These are phyloP conservation scores for Mycena venus DNA, from an alignment of 768 basidiomycete genomes.

Conservation along the genomic window DNA sequence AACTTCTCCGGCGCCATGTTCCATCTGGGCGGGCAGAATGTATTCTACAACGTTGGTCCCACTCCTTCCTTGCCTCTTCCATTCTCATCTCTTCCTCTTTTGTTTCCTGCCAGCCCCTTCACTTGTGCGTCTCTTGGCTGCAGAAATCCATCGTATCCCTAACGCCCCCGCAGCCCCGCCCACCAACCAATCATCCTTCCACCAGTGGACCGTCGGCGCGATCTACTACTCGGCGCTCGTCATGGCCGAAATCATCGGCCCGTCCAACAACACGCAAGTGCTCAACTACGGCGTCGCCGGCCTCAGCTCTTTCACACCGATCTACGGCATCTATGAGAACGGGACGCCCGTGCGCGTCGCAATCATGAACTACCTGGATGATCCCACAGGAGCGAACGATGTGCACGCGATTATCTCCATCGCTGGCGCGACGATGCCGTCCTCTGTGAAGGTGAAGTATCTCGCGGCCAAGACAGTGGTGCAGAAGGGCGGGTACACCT, in stretches of 20 bases:
- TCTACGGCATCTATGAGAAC: too few relatives aligned
- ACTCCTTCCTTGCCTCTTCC: too few relatives aligned
- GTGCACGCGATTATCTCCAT: slow-evolving; percentile 66
- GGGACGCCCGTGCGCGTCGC: slow-evolving; percentile 74
- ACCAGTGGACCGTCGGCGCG: slow-evolving; percentile 83
- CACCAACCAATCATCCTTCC: slow-evolving; percentile 69
- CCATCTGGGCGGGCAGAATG: slow-evolving; percentile 36
- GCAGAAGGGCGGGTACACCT: slow-evolving; percentile 20
- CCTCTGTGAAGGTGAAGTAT: slow-evolving; percentile 70
- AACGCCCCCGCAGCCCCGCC: slow-evolving; percentile 62
- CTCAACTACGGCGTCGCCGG: too few relatives aligned
- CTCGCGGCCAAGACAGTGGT: slow-evolving; percentile 14
- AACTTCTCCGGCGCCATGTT: too few relatives aligned
- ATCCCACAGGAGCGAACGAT: slow-evolving; percentile 69
- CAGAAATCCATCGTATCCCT: too few relatives aligned
- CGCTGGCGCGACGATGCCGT: slow-evolving; percentile 54
- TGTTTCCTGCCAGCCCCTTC: too few relatives aligned
- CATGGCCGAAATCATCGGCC: slow-evolving; percentile 77
- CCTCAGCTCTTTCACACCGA: too few relatives aligned
- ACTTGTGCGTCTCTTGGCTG: slow-evolving; percentile 8
- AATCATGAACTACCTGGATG: slow-evolving; percentile 80
- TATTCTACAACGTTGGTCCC: slow-evolving; percentile 24
- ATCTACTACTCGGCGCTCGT: slow-evolving; percentile 82
- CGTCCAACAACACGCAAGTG: slow-evolving; percentile 71
- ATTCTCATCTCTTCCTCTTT: too few relatives aligned